phyloP scores from a whole-genome alignment of 805 yeast species.

The Metschnikowia reukaufii region DNA sequence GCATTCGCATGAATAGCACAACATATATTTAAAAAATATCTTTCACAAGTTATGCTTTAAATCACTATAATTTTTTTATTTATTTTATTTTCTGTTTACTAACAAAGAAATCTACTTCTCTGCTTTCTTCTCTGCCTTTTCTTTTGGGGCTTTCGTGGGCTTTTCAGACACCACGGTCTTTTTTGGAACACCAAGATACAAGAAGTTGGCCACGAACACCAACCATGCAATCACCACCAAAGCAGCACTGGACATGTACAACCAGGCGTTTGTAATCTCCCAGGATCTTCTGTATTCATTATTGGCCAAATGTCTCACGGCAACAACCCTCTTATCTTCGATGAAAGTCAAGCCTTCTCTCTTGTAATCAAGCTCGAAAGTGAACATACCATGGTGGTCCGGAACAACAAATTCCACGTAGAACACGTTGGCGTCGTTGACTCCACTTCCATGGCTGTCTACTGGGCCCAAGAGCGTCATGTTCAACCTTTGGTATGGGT shows the following conservation, averaged over 20 bases:
- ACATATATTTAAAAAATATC: not conserved
- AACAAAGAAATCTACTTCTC: not conserved
- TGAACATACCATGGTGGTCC: constrained; percentile 96
- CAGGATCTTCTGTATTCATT: constrained; percentile 93
- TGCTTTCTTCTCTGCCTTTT: not conserved
- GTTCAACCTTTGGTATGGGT: constrained; percentile 87
- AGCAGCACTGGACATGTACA: constrained; percentile 70
- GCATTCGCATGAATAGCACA: not conserved
- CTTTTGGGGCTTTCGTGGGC: constrained; percentile 1
- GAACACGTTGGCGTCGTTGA: constrained; percentile 50
- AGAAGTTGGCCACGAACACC: constrained; percentile 66
- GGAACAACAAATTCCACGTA: constrained; percentile 69
- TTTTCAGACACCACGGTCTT: not conserved
- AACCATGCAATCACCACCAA: constrained; percentile 78
- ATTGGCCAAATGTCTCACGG: constrained; percentile 92
- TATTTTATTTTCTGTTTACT: not conserved
- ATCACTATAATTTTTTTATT: not conserved
- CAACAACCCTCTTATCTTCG: constrained; percentile 63
- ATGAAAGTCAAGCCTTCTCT: constrained; percentile 74
- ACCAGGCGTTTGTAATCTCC: constrained; percentile 93
- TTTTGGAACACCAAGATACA: constrained; percentile 36
- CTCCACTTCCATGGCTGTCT: constrained; percentile 34
- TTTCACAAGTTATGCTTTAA: not conserved
- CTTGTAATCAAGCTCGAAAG: constrained; percentile 74
- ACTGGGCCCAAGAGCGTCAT: constrained; percentile 46